Conservation (phyloP, 106 monocot genomes). For the Apostasia shenzhenica region DNA sequence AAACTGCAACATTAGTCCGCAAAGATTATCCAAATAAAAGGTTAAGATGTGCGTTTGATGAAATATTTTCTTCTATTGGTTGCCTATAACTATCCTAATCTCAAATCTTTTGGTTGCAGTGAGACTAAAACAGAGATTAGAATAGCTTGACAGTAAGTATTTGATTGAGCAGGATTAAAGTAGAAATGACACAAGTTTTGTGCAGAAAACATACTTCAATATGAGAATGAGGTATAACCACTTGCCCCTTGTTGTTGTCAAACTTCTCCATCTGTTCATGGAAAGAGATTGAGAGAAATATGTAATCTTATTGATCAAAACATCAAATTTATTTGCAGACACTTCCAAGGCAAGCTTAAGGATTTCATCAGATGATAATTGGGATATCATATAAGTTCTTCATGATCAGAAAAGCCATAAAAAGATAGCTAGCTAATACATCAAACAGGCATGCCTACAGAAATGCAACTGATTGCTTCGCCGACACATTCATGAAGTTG, state of each 20-base stretch:
- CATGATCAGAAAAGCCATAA: neutral
- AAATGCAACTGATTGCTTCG: too few species aligned
- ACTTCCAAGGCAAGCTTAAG: neutral
- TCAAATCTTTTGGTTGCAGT: neutral
- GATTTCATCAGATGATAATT: neutral
- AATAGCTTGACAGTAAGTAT: too few species aligned
- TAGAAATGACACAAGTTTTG: neutral
- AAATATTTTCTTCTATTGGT: too few species aligned
- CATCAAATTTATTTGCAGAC: neutral
- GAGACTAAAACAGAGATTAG: neutral
- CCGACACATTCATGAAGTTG: too few species aligned
- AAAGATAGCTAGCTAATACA: too few species aligned
- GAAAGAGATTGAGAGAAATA: neutral
- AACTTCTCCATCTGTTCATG: slow-evolving; percentile 16
- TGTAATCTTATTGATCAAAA: neutral
- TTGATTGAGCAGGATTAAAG: neutral
- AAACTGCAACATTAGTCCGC: neutral
- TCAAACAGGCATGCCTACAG: too few species aligned
- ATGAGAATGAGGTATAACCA: neutral
- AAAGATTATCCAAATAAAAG: neutral
- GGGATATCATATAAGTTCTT: too few species aligned
- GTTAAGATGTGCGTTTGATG: neutral
- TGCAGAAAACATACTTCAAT: slow-evolving; percentile 8
- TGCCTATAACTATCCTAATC: neutral
- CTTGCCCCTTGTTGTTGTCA: neutral